Percentiles rank a stretch among this genome's conserved stretches.
Evolutionary conservation across 75 land plant genomes (phyloP).

Genomic region (Sequoiadendron giganteum): DNA sequence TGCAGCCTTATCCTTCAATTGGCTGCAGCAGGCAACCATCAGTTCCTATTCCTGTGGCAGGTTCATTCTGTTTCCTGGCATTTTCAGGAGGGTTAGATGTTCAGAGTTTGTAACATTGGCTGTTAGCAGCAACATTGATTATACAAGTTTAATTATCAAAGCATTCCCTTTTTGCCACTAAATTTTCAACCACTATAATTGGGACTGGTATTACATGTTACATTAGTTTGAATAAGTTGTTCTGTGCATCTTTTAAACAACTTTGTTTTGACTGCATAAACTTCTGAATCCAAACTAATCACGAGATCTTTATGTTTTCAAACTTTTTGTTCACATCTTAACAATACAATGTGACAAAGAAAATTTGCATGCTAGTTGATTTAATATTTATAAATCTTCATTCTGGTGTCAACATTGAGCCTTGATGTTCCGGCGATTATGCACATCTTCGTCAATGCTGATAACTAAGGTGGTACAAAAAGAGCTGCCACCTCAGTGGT

Average conservation of each 20-base stretch:
- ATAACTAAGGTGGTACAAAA: background rate
- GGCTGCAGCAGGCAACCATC: slow-evolving; percentile 7
- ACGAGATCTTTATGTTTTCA: background rate
- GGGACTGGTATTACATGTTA: background rate
- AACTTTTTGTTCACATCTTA: background rate
- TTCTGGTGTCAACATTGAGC: background rate
- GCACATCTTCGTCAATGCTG: background rate
- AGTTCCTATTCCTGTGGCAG: slow-evolving; percentile 6
- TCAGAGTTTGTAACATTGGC: slow-evolving; percentile 9
- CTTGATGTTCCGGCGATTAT: background rate
- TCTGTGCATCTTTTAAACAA: background rate
- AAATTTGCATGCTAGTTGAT: background rate
- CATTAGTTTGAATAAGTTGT: background rate
- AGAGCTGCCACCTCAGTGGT: background rate
- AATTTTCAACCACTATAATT: background rate
- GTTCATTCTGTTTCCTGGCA: slow-evolving; percentile 2
- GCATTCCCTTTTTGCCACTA: background rate
- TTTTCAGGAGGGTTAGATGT: slow-evolving; percentile 1
- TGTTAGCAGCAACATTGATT: slow-evolving; percentile 8
- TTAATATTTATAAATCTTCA: background rate
- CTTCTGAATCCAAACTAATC: background rate
- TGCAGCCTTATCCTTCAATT: slow-evolving; percentile 3
- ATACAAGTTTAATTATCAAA: slow-evolving; percentile 8
- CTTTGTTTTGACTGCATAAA: background rate
- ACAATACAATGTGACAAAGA: background rate